Base-by-base conservation (phyloP, 2,329 filamentous ascomycete genomes). In the Tympanopsis confertula region DNA sequence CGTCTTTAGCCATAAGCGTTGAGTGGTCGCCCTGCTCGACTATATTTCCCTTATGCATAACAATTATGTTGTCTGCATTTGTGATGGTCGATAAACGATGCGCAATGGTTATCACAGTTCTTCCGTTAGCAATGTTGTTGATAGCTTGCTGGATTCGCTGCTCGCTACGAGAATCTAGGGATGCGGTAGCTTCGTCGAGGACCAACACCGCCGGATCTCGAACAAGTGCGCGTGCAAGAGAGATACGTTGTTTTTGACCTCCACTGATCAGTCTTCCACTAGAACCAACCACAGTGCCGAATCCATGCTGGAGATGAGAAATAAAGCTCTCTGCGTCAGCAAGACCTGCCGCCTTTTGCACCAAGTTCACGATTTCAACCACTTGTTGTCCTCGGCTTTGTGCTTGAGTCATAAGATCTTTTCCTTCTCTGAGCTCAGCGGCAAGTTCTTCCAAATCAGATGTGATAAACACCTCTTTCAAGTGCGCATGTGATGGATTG, bases 251-350 rank as follows among this genome's bases (percentile, higher is more conserved):
- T 37, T 71, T 66, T 47, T 80, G 74, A 1, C 59, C 61, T 38
- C 74, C 74, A 35, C 68, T 74, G 20, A 78, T 58, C 4, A 74
- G 60, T 24, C 63, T 66, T 19, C 73, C 73, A 10, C 61, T 62
- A 5, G 63, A 60, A 3, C 75, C 74, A 2, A 76, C 68, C 3
- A 62, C 50, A 0, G 70, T 71, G 24, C 61, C 64, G 30, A 65
- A 53, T 26, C 66, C 61, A 46, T 67, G 52, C 35, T 74, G 66
- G 2, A 74, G 63, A 2, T 53, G 57, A 32, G 62, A 56, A 45
- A 75, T 75, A 48, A 78, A 82, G 12, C 48, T 49, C 37, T 63
- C 59, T 0, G 72, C 78, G 52, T 82, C 75, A 0, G 78, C 77
- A 19, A 78, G 59, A 12, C 55, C 58, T 2, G 74, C 68, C 15